These are phyloP conservation scores for Daldinia caldariorum DNA, from an alignment of 495 filamentous ascomycete species.

Conservation along the genomic window DNA sequence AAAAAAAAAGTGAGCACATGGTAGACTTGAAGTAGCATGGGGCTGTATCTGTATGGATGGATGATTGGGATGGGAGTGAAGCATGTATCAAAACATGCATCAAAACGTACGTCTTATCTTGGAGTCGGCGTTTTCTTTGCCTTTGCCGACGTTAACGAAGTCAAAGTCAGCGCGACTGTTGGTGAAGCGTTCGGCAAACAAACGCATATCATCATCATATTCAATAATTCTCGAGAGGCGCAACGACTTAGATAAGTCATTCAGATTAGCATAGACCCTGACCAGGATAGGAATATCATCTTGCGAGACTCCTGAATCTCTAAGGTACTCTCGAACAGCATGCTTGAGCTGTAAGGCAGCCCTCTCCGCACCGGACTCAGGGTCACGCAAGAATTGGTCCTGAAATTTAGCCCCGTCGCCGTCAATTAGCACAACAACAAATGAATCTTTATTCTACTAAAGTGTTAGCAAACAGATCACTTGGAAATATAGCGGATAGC, in stretches of 20 bases:
- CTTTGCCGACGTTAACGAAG: conserved; percentile 50
- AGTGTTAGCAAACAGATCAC: conserved; percentile 21
- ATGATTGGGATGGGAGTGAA: neutral
- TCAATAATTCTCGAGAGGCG: conserved; percentile 46
- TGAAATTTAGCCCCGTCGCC: conserved; percentile 50
- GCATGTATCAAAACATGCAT: neutral
- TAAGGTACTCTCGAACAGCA: conserved; percentile 42
- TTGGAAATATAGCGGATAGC: neutral
- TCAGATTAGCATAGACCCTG: conserved; percentile 49
- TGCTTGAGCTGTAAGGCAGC: conserved; percentile 47
- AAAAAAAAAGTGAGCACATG: conserved; percentile 10
- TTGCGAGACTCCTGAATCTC: conserved; percentile 39
- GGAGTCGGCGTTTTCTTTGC: conserved; percentile 49
- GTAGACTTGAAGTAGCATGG: conserved; percentile 1
- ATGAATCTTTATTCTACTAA: conserved; percentile 42
- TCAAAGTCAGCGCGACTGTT: conserved; percentile 49
- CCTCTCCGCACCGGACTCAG: conserved; percentile 42
- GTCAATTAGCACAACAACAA: conserved; percentile 49
- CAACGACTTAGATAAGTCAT: conserved; percentile 46
- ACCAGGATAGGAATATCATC: conserved; percentile 48
- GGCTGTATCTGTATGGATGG: neutral
- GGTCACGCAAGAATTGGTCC: conserved; percentile 47
- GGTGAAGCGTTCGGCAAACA: conserved; percentile 48
- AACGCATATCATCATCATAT: conserved; percentile 43
- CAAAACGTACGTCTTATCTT: conserved; percentile 47